phyloP scores from a whole-genome alignment of 257 asterid species.

The Nicotiana attenuata region DNA sequence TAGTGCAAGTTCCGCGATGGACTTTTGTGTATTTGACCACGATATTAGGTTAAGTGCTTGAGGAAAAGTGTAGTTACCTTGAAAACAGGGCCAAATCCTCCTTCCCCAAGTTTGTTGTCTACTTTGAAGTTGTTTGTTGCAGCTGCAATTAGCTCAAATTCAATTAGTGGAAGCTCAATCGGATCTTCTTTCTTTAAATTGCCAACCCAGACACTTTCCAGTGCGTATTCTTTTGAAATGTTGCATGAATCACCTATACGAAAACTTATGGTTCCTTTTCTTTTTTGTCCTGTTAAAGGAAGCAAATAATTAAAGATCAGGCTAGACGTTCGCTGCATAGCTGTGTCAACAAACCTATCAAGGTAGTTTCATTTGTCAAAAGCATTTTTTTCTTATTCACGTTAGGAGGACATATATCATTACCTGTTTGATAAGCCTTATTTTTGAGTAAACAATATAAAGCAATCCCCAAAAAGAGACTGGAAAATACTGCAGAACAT shows the following conservation, averaged over 20 bases:
- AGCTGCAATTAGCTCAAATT: conserved; percentile 12
- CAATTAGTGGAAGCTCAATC: conserved; percentile 16
- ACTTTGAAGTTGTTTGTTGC: conserved; percentile 22
- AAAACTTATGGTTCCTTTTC: background rate
- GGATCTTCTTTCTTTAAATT: background rate
- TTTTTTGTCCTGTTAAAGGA: background rate
- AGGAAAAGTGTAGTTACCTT: conserved; percentile 13
- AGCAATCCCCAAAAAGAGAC: background rate
- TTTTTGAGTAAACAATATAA: conserved; percentile 4
- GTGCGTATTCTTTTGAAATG: conserved; percentile 4
- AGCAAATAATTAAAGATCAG: background rate
- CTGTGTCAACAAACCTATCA: background rate
- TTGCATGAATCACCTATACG: background rate
- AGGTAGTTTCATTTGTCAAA: background rate
- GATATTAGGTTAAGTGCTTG: background rate
- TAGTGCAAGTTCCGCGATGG: background rate
- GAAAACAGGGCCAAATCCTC: conserved; percentile 30
- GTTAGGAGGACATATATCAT: background rate
- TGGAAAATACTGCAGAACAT: background rate
- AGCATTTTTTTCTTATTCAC: background rate
- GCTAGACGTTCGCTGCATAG: background rate
- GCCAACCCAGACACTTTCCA: conserved; percentile 8
- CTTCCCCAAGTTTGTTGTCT: conserved; percentile 24
- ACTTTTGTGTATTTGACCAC: background rate
- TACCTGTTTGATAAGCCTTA: conserved; percentile 10